phyloP scores from a whole-genome alignment of 2,329 filamentous ascomycete species.

The Neofusicoccum kwambonambiense region DNA sequence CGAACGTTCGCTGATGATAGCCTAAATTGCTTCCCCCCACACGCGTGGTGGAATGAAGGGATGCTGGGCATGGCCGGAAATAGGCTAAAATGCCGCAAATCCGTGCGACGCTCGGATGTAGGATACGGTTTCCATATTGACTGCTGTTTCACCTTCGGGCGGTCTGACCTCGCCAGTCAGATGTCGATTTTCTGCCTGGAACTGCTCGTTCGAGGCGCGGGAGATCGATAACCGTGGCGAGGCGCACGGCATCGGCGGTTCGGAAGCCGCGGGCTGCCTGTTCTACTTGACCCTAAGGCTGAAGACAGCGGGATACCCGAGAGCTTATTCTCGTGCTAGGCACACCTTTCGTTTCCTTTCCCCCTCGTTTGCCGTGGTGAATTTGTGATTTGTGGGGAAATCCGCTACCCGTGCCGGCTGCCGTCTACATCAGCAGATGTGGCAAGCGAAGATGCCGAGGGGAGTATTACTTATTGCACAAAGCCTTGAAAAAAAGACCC shows the following conservation, averaged over 20 bases:
- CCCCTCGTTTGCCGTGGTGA: background rate
- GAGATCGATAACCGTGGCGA: background rate
- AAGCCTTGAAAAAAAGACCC: no score
- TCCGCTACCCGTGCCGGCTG: no score
- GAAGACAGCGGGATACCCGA: background rate
- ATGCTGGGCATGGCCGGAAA: background rate
- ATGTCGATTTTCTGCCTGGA: background rate
- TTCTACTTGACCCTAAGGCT: background rate
- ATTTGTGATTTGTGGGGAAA: background rate
- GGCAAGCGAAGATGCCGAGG: background rate
- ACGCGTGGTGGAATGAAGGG: background rate
- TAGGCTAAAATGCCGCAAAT: conserved; percentile 7
- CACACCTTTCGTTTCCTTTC: background rate
- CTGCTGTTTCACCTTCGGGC: background rate
- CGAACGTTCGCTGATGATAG: background rate
- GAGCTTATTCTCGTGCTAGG: background rate
- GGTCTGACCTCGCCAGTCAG: background rate
- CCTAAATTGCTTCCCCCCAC: background rate
- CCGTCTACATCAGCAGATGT: background rate
- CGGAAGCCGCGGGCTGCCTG: conserved; percentile 2
- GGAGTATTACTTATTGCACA: no score
- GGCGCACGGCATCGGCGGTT: conserved; percentile 11
- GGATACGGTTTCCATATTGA: background rate
- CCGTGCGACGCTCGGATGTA: background rate
- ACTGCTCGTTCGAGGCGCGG: background rate